Conservation (phyloP, 768 basidiomycete genomes). For the Calocybe cyanea region DNA sequence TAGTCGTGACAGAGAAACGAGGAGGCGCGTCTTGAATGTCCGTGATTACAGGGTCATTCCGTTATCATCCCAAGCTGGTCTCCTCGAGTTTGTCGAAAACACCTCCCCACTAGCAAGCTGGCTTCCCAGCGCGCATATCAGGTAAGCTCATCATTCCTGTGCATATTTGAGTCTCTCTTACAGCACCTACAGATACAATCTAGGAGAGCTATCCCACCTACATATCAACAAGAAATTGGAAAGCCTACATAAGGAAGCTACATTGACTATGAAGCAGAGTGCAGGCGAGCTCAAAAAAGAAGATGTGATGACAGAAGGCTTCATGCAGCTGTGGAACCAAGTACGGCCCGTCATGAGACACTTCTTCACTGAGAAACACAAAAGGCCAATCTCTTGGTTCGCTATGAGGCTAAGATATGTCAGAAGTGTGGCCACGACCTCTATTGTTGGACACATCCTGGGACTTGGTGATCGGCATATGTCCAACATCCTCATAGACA, state of each 20-base stretch:
- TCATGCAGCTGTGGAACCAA: slow-evolving; percentile 34
- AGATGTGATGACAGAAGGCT: slow-evolving; percentile 15
- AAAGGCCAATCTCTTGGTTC: slow-evolving; percentile 88
- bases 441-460: slow-evolving; percentile 89
- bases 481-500: slow-evolving; percentile 90
- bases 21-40: slow-evolving; percentile 65
- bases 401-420: slow-evolving; percentile 85
- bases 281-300: neutral
- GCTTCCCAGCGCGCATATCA: slow-evolving; percentile 59
- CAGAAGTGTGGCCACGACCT: slow-evolving; percentile 89
- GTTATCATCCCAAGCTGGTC: slow-evolving; percentile 71
- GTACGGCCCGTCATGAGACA: slow-evolving; percentile 90
- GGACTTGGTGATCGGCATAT: slow-evolving; percentile 92
- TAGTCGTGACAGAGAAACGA: slow-evolving; percentile 67
- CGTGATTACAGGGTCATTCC: slow-evolving; percentile 90
- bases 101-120: slow-evolving; percentile 63
- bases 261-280: too few relatives aligned
- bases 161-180: neutral
- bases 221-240: slow-evolving; percentile 29
- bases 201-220: slow-evolving; percentile 41
- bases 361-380: slow-evolving; percentile 89
- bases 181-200: slow-evolving; percentile 55
- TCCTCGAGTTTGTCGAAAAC: slow-evolving; percentile 88
- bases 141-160: slow-evolving; percentile 33
- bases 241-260: slow-evolving; percentile 23